Evolutionary conservation across 495 filamentous ascomycete genomes (phyloP), one percentile per base, ranked within the genome.

Genomic region (Penicillium manginii): DNA sequence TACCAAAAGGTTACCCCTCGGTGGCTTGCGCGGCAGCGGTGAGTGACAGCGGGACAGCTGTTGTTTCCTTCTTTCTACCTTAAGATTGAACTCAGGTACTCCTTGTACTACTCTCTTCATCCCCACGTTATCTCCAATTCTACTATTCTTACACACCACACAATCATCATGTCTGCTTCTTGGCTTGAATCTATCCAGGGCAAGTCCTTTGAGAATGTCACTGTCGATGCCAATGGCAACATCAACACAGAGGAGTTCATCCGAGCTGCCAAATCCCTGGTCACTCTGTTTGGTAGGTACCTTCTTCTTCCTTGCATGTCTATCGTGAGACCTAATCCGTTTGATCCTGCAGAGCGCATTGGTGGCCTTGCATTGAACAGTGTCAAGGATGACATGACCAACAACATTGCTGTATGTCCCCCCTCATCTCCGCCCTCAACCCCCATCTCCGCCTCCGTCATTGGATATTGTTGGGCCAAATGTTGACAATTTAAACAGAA

Each of bases 171-270:
- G 69, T 46, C 69, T 66, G 51, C 68, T 51, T 96, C 93, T 60
- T 92, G 89, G 82, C 87, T 97, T 75, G 84, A 94, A 65, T 90
- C 86, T 60, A 78, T 92, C 68, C 90, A 91, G 78, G 80, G 45
- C 19, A 6, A 79, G 61, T 91, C 88, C 64, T 98, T 98, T 76
- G 81, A 81, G 54, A 84, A 91, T 53, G 94, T 97, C 23, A 87
- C 90, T 11, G 72, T 96, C 61, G 77, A 81, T 55, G 80, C 74
- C 57, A 87, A 91, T 54, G 85, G 86, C 73, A 86, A 91, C 60
- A 88, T 98, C 63, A 71, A 83, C 9, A 98, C 96, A 26, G 82
- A 80, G 64, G 89, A 96, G 71, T 98, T 97, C 78, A 87, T 98
- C 59, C 91, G 96, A 39, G 96, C 96, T 52, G 85, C 91, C 46